Evolutionary conservation across 1,284 basidiomycete genomes (phyloP), one percentile per base, ranked within the genome.

Genomic region (Coniferiporia weirii): DNA sequence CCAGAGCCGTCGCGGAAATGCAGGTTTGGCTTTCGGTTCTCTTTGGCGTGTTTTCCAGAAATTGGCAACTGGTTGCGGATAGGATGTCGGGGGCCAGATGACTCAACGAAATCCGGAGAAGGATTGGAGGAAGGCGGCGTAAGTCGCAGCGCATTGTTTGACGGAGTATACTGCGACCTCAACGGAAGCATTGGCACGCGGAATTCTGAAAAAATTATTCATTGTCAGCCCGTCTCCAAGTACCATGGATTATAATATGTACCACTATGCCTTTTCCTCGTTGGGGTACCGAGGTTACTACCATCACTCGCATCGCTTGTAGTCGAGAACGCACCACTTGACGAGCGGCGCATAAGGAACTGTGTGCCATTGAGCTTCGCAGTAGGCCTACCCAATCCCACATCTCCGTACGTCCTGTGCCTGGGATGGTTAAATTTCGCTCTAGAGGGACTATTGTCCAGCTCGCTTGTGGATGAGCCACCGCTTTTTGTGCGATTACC

Each of bases 271-370:
- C 70, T 73, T 36, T 68, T 68, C 48, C 82, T 73, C 32, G 87
- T 89, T 45, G 88, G 87, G 9, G 88, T 88, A n/a, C 77, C 82
- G 40, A 76, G 68, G 46, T 76, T 54, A 45, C 63, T 66, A 17
- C 59, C 72, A 43, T 84, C 85, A 40, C 75, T 75, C 19, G 75
- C 71, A 34, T 89, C 87, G 64, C 86, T 87, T 15, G 84, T 81
- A 61, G 79, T 86, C 2, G 87, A 89, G 67, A 89, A 88, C 2
- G 85, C 83, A 22, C 88, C 87, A 65, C 87, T 90, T 65, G 87
- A 90, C 60, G 82, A 89, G 64, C 87, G 77, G 9, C 88, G 78
- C 77, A 85, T 80, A 34, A 91, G 68, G 83, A 84, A 85, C 52
- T 79, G 75, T 51, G 79, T 74, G 27, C 76, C 75, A 17, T 59